These are phyloP conservation scores for Lactarius akahatsu DNA, from an alignment of 768 basidiomycete species.

Conservation along the genomic window DNA sequence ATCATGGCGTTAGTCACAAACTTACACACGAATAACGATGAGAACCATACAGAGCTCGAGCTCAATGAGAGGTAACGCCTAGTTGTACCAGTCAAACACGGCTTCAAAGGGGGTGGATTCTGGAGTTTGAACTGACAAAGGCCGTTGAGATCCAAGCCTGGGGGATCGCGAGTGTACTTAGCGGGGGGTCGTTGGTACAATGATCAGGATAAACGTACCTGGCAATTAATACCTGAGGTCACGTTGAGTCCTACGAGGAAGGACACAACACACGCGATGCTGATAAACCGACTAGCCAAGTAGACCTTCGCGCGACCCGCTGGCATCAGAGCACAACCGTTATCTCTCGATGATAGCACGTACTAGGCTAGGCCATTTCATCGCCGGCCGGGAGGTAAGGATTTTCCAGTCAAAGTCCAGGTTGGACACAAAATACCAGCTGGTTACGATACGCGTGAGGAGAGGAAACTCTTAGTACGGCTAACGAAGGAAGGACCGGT, in stretches of 20 bases:
- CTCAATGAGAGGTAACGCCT: conserved; percentile 17
- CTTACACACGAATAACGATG: conserved; percentile 21
- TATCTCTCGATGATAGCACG: not conserved
- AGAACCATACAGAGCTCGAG: conserved; percentile 14
- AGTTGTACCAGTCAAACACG: not conserved
- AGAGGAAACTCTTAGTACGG: not conserved
- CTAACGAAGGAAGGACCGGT: no score
- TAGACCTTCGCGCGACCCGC: conserved; percentile 3
- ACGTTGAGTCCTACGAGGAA: conserved; percentile 12
- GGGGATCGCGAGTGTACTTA: not conserved
- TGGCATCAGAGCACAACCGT: not conserved
- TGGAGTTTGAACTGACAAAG: conserved; percentile 6
- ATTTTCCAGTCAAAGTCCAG: conserved; percentile 24
- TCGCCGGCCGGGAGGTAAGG: not conserved
- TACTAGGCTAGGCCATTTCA: conserved; percentile 9
- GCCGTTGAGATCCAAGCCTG: conserved; percentile 15
- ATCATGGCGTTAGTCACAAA: not conserved
- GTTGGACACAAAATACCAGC: conserved; percentile 16
- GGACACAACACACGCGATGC: conserved; percentile 19
- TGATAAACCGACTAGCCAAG: conserved; percentile 10
- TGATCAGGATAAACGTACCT: conserved; percentile 1
- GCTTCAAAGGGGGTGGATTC: not conserved
- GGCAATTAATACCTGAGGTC: conserved; percentile 9
- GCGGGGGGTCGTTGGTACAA: no score
- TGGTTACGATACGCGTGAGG: not conserved